Percentiles rank a stretch among this genome's conserved stretches.
Evolutionary conservation across 257 asterid species (phyloP).

Genomic region (Forsythia viridissima): DNA sequence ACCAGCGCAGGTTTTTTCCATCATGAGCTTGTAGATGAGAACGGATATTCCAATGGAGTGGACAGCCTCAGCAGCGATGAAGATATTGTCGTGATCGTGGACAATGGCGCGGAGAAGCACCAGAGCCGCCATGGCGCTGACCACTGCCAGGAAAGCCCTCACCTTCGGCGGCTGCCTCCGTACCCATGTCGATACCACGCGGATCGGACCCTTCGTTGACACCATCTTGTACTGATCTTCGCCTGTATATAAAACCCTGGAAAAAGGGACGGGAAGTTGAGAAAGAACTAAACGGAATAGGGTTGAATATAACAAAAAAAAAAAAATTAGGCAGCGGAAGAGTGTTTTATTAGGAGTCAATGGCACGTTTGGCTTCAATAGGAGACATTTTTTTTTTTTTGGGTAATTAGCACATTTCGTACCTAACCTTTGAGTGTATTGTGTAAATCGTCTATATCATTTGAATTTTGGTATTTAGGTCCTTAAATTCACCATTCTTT

Average conservation of each 20-base stretch:
- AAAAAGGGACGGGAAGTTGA: too few relatives aligned
- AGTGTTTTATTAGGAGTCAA: too few relatives aligned
- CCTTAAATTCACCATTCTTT: too few relatives aligned
- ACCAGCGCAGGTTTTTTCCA: conserved; percentile 97
- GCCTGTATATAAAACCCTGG: not conserved
- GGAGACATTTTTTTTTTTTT: too few relatives aligned
- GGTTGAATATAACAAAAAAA: too few relatives aligned
- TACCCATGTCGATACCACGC: conserved; percentile 66
- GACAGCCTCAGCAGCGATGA: conserved; percentile 93
- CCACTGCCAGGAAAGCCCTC: conserved; percentile 81
- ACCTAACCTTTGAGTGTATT: too few relatives aligned
- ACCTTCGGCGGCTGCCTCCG: conserved; percentile 96
- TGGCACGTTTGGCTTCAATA: too few relatives aligned
- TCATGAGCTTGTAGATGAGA: conserved; percentile 84
- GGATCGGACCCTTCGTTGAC: conserved; percentile 81
- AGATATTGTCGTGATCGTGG: conserved; percentile 92
- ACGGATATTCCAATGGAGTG: conserved; percentile 84
- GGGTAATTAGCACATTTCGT: too few relatives aligned
- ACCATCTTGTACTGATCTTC: conserved; percentile 37
- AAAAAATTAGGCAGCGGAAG: too few relatives aligned
- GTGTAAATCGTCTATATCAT: too few relatives aligned
- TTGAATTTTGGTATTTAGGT: too few relatives aligned
- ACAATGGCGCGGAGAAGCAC: conserved; percentile 85
- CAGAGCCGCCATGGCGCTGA: conserved; percentile 83
- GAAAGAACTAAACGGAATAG: too few relatives aligned